Percentiles rank a stretch among this genome's conserved stretches.
Evolutionary conservation across 495 filamentous ascomycete genomes (phyloP).

Genomic region (Amphirosellinia nigrospora): DNA sequence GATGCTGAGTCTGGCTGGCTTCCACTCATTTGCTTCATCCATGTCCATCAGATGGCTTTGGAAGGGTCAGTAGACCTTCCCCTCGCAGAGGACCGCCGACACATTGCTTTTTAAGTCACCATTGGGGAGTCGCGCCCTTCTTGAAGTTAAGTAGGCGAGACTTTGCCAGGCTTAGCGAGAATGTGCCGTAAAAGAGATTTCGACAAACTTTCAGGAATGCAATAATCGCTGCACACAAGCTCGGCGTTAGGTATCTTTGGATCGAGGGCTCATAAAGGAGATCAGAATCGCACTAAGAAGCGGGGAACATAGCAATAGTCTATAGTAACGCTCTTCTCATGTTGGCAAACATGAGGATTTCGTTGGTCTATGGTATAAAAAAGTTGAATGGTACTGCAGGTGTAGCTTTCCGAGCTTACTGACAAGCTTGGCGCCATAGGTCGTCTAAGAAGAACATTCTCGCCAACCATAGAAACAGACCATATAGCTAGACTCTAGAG

Average conservation of each 20-base stretch:
- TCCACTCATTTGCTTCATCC: background rate
- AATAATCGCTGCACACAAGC: background rate
- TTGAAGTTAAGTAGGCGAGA: background rate
- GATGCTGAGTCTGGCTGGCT: background rate
- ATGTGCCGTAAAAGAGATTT: background rate
- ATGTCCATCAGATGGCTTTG: background rate
- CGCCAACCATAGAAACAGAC: background rate
- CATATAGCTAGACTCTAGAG: background rate
- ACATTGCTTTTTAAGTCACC: constrained; percentile 1
- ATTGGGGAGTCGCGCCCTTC: background rate
- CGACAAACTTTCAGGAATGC: background rate
- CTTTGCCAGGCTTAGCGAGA: background rate
- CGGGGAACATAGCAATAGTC: background rate
- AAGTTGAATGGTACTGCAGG: background rate
- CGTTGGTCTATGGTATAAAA: background rate
- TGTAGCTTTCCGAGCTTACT: background rate
- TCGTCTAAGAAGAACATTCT: background rate
- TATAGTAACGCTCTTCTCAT: background rate
- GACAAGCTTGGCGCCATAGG: background rate
- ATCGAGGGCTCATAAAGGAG: background rate
- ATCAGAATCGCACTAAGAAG: background rate
- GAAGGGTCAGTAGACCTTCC: background rate
- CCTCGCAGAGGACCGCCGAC: background rate
- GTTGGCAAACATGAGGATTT: background rate
- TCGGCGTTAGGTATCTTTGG: background rate